These are phyloP conservation scores for Xylaria grammica DNA, from an alignment of 495 filamentous ascomycete genomes.

Conservation along the genomic window DNA sequence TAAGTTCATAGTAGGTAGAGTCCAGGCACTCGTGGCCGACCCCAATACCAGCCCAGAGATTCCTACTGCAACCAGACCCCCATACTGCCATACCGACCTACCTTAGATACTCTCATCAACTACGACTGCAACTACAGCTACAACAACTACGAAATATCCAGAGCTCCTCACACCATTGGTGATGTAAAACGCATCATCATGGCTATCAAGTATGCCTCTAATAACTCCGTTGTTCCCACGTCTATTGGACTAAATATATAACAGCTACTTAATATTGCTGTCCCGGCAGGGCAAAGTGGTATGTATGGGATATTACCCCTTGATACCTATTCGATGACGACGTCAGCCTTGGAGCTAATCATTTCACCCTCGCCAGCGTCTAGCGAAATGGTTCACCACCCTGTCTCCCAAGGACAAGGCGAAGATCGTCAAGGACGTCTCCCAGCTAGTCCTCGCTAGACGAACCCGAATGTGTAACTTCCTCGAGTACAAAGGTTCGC, in stretches of 20 bases:
- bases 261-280: conserved; percentile 94
- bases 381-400: conserved; percentile 99
- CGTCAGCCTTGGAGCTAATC: conserved; percentile 40
- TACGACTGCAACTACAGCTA: background rate
- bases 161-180: conserved; percentile 28
- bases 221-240: conserved; percentile 5
- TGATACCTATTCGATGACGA: conserved; percentile 32
- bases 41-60: conserved; percentile 29
- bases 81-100: background rate
- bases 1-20: too few relatives aligned
- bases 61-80: conserved; percentile 25
- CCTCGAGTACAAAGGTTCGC: conserved; percentile 93
- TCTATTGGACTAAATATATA: conserved; percentile 41
- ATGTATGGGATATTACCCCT: conserved; percentile 64
- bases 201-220: conserved; percentile 51
- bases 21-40: conserved; percentile 39
- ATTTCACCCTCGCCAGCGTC: conserved; percentile 63
- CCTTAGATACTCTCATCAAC: background rate
- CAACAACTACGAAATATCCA: conserved; percentile 23
- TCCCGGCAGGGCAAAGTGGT: conserved; percentile 99
- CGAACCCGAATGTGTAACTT: conserved; percentile 99
- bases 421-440: conserved; percentile 99
- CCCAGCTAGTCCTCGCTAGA: conserved; percentile 93
- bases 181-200: conserved; percentile 48
- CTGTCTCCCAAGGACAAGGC: conserved; percentile 98